These are phyloP conservation scores for Myrica gale DNA, from an alignment of 306 rosid species.

Conservation along the genomic window DNA sequence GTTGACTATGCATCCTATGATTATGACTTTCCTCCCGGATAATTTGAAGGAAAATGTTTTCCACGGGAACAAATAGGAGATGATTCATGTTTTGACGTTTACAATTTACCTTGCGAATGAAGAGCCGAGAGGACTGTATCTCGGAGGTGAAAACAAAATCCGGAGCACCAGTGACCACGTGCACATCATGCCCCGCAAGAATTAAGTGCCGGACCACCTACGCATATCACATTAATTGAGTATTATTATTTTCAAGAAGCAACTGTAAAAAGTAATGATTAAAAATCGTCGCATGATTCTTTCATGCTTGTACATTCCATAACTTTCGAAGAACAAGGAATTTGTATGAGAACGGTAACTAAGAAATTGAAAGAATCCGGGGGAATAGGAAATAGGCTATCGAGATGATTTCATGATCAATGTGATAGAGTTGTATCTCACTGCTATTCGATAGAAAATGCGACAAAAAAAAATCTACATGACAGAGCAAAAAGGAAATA, in stretches of 20 bases:
- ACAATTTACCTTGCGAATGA: constrained; percentile 72
- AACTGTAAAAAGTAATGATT: not conserved
- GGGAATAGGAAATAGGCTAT: no score
- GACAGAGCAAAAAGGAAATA: not conserved
- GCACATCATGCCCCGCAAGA: constrained; percentile 87
- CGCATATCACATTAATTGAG: constrained; percentile 13
- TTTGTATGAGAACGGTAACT: not conserved
- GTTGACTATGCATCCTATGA: not conserved
- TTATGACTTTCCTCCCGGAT: not conserved
- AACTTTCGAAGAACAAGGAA: not conserved
- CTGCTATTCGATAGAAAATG: not conserved
- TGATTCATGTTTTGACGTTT: not conserved
- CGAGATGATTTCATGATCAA: not conserved
- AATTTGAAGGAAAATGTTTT: not conserved
- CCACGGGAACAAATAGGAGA: not conserved
- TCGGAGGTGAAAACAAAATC: constrained; percentile 88
- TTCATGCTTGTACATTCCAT: not conserved
- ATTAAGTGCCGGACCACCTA: constrained; percentile 88
- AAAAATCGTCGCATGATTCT: not conserved
- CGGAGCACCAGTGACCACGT: constrained; percentile 92
- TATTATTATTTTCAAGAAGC: constrained; percentile 4
- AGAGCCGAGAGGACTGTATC: constrained; percentile 68
- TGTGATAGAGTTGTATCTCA: not conserved
- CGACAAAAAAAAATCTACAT: no score
- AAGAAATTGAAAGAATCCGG: not conserved